Base-by-base conservation (phyloP, 1,284 basidiomycete genomes). In the Rhodotorula sp. region DNA sequence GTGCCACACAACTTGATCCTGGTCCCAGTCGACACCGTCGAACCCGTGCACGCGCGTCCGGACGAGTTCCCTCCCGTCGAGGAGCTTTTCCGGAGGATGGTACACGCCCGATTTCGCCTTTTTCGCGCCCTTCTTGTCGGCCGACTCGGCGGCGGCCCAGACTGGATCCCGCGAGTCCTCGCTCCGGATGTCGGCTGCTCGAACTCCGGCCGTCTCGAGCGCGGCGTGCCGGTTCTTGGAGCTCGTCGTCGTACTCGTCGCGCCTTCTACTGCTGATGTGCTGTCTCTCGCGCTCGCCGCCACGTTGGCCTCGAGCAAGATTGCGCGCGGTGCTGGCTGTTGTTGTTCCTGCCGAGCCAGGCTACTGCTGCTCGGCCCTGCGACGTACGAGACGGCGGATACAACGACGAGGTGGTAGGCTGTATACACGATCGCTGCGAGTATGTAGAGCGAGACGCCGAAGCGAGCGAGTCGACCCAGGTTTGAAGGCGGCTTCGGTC, bases 1-100 rank as follows among this genome's bases (percentile, higher is more conserved):
- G 54, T 78, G 68, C 78, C 78, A 79, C n/a, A 72, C 59, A 64
- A 79, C 74, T 60, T 73, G 54, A 54, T 78, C 77, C 43, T 55
- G 52, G 55, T 75, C 68, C 78, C 77, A 78, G 43, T 79, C 77
- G 31, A 73, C 70, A 14, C 72, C 75, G 18, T 74, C 67, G 50
- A 78, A 70, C 3, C 75, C 75, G 54, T 69, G 57, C 57, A 71
- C 34, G 43, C 75, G 70, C 48, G 66, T 68, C 21, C 55, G 64
- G 1, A 68, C 69, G 55, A 76, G 67, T 54, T 68, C 67, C 34
- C 48, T 38, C 14, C 69, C 71, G 52, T 76, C 74, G 31, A 60
- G 23, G 38, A 76, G 10, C 34, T 68, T 67, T 21, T 21, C 66
- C 5, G 71, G 76, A 16, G 64, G 54, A 8, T 52, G 48, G 64